Base-by-base conservation (phyloP, 2,329 filamentous ascomycete genomes). In the Fusarium sp. region DNA sequence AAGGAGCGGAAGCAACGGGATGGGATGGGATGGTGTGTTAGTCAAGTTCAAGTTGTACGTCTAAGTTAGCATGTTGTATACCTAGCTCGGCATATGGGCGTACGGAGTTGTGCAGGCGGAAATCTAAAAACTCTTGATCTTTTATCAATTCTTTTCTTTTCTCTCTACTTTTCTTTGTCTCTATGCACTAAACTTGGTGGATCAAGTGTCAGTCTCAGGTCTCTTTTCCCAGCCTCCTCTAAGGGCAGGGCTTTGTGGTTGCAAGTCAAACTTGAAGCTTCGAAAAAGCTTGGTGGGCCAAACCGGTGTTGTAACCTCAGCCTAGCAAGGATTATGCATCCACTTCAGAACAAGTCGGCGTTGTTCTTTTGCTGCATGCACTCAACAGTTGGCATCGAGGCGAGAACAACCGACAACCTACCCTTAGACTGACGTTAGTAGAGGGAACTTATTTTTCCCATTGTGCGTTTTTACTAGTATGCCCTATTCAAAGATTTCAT, bases 291-390 rank as follows among this genome's bases (percentile, higher is more conserved):
- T 56, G 32, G 61, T 66, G 64, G 65, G 43, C 46, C 62, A 54
- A 46, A 66, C 34, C 28, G 54, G 56, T 47, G 58, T 49, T n/a
- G 14, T 45, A 50, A 20, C 32, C 27, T 30, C 40, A 30, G 59
- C 32, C 59, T 72, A 66, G 45, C 56, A 73, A 60, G 60, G 53
- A 40, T 58, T 37, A 37, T 23, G 56, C 30, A 64, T 53, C 55
- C 60, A 65, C 68, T 47, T 37, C 25, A 41, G 45, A 48, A 54
- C 46, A 66, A 65, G 46, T 60, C 50, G 59, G 47, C 59, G 59
- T 62, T 46, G 66, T 56, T 53, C 56, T 63, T 55, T 60, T 56
- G 60, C 72, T 75, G 72, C 72, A 75, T 72, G 72, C 72, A 74
- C 72, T 75, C 72, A 71, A 75, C 64, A 68, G 71, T 51, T 74